These are phyloP conservation scores for Stagonosporopsis rhizophila DNA, from an alignment of 2,329 filamentous ascomycete genomes.

Conservation along the genomic window DNA sequence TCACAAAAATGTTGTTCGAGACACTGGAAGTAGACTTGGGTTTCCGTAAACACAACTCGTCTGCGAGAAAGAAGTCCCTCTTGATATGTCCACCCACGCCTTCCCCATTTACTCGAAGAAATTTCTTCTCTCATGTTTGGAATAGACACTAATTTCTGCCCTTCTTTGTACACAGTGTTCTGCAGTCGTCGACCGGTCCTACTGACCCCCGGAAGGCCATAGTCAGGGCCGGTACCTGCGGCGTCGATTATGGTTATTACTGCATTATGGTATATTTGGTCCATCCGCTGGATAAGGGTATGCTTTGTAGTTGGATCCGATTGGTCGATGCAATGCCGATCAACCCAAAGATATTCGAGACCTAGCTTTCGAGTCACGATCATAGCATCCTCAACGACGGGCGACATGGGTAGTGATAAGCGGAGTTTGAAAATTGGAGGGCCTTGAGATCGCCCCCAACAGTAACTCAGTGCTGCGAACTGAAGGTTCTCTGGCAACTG, in stretches of 20 bases:
- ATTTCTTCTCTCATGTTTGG: slow-evolving; percentile 7
- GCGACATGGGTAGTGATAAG: neutral
- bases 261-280: slow-evolving; percentile 8
- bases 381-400: slow-evolving; percentile 20
- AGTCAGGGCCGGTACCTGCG: neutral
- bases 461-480: slow-evolving; percentile 12
- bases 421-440: neutral
- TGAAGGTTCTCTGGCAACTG: neutral
- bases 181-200: neutral
- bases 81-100: slow-evolving; percentile 52
- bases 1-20: slow-evolving; percentile 4
- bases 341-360: slow-evolving; percentile 17
- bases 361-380: slow-evolving; percentile 7
- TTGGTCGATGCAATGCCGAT: slow-evolving; percentile 9
- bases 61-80: slow-evolving; percentile 48
- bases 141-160: neutral
- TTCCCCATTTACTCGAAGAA: slow-evolving; percentile 42
- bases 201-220: slow-evolving; percentile 8
- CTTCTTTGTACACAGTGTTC: neutral
- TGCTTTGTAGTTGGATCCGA: neutral
- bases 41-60: slow-evolving; percentile 47
- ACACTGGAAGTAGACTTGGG: slow-evolving; percentile 44
- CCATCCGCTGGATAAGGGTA: slow-evolving; percentile 12
- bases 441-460: slow-evolving; percentile 8
- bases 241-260: slow-evolving; percentile 14